A percentile compares a stretch with the other conserved stretches of the same genome.
phyloP scores from a whole-genome alignment of 2,329 filamentous ascomycete genomes.

The Myriosclerotinia scirpicola region DNA sequence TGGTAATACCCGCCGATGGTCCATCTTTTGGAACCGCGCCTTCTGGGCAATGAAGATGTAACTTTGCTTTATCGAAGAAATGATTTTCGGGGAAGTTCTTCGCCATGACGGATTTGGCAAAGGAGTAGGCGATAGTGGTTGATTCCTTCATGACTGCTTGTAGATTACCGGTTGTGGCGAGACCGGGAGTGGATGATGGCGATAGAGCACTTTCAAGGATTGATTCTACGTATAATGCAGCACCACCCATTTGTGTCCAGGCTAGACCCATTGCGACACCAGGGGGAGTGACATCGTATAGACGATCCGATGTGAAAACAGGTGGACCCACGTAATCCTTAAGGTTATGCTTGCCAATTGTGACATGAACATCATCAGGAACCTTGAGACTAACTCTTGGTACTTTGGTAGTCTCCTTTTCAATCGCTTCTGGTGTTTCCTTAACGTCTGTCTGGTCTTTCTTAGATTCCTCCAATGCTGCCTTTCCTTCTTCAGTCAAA shows the following conservation, averaged over 20 bases:
- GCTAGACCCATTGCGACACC: slow-evolving; percentile 97
- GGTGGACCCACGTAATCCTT: slow-evolving; percentile 97
- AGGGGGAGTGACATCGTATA: slow-evolving; percentile 90
- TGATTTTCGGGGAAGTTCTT: slow-evolving; percentile 83
- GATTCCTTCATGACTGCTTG: slow-evolving; percentile 99
- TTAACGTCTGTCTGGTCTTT: slow-evolving; percentile 65
- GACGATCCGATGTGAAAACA: slow-evolving; percentile 89
- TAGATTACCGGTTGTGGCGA: slow-evolving; percentile 92
- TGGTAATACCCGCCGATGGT: slow-evolving; percentile 91
- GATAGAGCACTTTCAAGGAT: slow-evolving; percentile 84
- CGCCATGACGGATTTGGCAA: slow-evolving; percentile 85
- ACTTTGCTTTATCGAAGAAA: slow-evolving; percentile 93
- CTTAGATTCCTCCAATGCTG: slow-evolving; percentile 67
- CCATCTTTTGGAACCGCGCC: slow-evolving; percentile 95
- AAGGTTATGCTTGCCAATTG: slow-evolving; percentile 83
- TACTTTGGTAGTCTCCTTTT: slow-evolving; percentile 58
- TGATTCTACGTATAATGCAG: slow-evolving; percentile 94
- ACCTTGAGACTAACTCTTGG: slow-evolving; percentile 79
- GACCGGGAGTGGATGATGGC: slow-evolving; percentile 68
- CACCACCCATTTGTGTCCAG: slow-evolving; percentile 96
- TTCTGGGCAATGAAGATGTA: slow-evolving; percentile 95
- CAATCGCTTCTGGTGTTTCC: slow-evolving; percentile 56
- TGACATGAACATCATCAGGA: slow-evolving; percentile 81
- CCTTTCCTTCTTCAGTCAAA: slow-evolving; percentile 82
- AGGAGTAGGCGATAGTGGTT: slow-evolving; percentile 91